phyloP scores from a whole-genome alignment of 2,329 filamentous ascomycete species.

The Botrytis sinoallii region DNA sequence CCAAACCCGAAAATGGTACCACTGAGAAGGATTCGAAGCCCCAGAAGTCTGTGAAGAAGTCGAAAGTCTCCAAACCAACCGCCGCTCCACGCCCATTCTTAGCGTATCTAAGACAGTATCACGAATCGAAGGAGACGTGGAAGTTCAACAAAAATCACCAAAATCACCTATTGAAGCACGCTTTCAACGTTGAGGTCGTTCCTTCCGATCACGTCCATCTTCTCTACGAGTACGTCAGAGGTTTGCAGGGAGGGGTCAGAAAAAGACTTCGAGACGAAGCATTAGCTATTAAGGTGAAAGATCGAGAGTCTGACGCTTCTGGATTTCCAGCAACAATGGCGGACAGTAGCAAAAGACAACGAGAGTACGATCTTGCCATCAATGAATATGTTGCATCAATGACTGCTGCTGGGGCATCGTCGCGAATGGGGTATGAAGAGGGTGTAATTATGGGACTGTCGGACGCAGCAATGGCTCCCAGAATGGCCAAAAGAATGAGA shows the following conservation, averaged over 20 bases:
- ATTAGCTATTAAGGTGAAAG: constrained; percentile 55
- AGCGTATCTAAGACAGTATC: constrained; percentile 74
- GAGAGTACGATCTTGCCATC: constrained; percentile 54
- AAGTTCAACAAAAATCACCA: constrained; percentile 97
- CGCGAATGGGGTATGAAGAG: constrained; percentile 36
- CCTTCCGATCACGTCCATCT: constrained; percentile 66
- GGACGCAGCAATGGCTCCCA: constrained; percentile 51
- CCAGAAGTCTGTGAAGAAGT: constrained; percentile 20
- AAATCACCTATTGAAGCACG: constrained; percentile 77
- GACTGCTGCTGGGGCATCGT: constrained; percentile 26
- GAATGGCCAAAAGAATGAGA: constrained; percentile 61
- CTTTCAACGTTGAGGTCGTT: constrained; percentile 69
- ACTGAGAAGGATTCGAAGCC: constrained; percentile 19
- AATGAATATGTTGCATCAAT: constrained; percentile 35
- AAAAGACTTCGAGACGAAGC: constrained; percentile 66
- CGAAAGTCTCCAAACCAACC: constrained; percentile 25
- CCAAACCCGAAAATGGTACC: constrained; percentile 23
- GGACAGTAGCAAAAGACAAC: constrained; percentile 49
- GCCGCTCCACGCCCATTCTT: constrained; percentile 55
- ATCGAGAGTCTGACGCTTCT: constrained; percentile 48
- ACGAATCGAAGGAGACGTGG: constrained; percentile 68
- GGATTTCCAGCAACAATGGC: constrained; percentile 50
- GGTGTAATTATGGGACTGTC: constrained; percentile 39
- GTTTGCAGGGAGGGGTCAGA: constrained; percentile 72
- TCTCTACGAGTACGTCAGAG: constrained; percentile 74